Conservation (phyloP, 768 basidiomycete species). For the Calocybe gangraenosa region DNA sequence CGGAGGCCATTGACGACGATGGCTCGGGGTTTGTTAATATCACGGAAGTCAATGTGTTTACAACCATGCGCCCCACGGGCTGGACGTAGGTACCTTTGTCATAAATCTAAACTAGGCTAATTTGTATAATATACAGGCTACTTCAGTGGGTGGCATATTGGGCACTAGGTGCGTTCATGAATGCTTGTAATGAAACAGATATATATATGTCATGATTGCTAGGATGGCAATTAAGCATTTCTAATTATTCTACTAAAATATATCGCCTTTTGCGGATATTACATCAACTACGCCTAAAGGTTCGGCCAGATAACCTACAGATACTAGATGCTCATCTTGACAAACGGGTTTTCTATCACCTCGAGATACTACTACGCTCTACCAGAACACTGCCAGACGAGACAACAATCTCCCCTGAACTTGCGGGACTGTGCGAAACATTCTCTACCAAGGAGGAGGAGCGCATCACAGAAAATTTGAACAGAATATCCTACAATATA, state of each 20-base stretch:
- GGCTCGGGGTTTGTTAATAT: not conserved
- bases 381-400: not conserved
- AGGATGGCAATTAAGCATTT: not conserved
- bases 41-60: not conserved
- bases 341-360: not conserved
- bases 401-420: not conserved
- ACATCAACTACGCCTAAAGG: not conserved
- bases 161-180: not conserved
- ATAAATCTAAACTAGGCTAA: no score
- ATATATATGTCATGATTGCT: no score
- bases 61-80: not conserved
- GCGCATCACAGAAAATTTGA: not conserved
- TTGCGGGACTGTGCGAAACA: not conserved
- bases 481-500: not conserved
- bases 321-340: not conserved
- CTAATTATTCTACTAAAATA: not conserved
- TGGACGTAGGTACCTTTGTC: not conserved
- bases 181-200: not conserved
- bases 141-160: not conserved
- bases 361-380: not conserved
- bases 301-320: not conserved
- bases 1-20: not conserved
- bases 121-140: not conserved
- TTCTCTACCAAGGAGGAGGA: not conserved
- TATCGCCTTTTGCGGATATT: not conserved